These are phyloP conservation scores for Perkinsus chesapeaki DNA, from an alignment of 169 alveolate species.

Conservation along the genomic window DNA sequence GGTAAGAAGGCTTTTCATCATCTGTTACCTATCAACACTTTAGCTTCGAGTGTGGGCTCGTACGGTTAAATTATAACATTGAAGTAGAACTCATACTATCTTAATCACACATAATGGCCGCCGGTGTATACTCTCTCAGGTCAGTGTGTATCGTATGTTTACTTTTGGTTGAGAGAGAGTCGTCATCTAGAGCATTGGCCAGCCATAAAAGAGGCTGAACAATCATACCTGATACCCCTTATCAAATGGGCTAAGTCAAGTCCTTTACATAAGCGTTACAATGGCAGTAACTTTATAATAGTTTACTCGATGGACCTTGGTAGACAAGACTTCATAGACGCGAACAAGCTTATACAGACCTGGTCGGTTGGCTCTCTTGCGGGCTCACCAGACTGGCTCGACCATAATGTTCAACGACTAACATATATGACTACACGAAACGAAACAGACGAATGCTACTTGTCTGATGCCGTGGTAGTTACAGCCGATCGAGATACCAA, in stretches of 20 bases:
- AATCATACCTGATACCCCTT: slow-evolving; percentile 22
- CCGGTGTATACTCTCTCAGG: not conserved
- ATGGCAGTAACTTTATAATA: slow-evolving; percentile 28
- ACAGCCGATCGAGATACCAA: not conserved
- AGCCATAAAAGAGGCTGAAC: slow-evolving; percentile 15
- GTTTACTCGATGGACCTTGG: slow-evolving; percentile 36
- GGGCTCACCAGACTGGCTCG: slow-evolving; percentile 16
- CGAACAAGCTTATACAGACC: slow-evolving; percentile 15
- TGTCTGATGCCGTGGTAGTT: not conserved
- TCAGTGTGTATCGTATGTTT: slow-evolving; percentile 27
- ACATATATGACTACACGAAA: not conserved
- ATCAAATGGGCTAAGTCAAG: slow-evolving; percentile 23
- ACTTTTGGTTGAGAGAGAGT: slow-evolving; percentile 13
- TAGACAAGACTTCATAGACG: slow-evolving; percentile 26
- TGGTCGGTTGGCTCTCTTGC: slow-evolving; percentile 30
- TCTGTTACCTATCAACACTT: no score
- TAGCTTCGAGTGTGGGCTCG: no score
- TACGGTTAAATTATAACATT: not conserved
- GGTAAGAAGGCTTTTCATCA: not conserved
- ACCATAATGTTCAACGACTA: not conserved
- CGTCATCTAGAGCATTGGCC: slow-evolving; percentile 23
- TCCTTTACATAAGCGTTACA: slow-evolving; percentile 14
- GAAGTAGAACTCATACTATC: not conserved
- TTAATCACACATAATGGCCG: no score
- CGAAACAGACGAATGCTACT: not conserved